These are phyloP conservation scores for Starmerella riodocensis DNA, from an alignment of 805 yeast genomes.

Conservation along the genomic window DNA sequence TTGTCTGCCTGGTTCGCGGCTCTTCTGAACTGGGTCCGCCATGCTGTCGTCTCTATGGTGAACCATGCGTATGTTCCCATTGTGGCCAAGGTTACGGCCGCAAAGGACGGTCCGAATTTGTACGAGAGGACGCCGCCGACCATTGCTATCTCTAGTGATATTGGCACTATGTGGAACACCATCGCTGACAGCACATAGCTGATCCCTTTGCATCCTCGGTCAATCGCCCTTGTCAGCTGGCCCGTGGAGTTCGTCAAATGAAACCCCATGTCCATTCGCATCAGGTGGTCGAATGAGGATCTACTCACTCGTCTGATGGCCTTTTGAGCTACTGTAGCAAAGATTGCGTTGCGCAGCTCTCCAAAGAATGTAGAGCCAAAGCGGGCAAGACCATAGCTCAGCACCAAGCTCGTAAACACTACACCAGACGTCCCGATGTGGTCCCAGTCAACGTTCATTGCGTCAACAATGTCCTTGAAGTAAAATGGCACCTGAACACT, in stretches of 20 bases:
- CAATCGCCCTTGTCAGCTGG: conserved; percentile 90
- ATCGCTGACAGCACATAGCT: conserved; percentile 83
- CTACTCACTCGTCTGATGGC: conserved; percentile 85
- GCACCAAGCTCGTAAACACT: conserved; percentile 34
- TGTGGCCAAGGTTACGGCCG: conserved; percentile 74
- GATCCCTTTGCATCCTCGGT: conserved; percentile 95
- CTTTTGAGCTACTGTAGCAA: conserved; percentile 88
- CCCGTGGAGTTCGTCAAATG: conserved; percentile 90
- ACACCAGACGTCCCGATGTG: conserved; percentile 41
- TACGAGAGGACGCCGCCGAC: conserved; percentile 90
- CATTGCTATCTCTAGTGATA: conserved; percentile 77
- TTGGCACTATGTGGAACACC: conserved; percentile 95
- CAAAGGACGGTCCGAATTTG: conserved; percentile 79
- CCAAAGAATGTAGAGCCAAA: conserved; percentile 92
- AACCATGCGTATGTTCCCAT: conserved; percentile 81
- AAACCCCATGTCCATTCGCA: conserved; percentile 76
- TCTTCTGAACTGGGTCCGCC: conserved; percentile 89
- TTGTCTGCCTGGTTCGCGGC: conserved; percentile 88
- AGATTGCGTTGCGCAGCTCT: conserved; percentile 85
- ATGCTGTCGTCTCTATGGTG: conserved; percentile 84
- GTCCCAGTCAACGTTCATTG: conserved; percentile 84
- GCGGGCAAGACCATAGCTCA: conserved; percentile 87
- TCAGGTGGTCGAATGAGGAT: conserved; percentile 71
- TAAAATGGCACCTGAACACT: conserved; percentile 94
- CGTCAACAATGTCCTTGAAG: conserved; percentile 77